Evolutionary conservation across 2,329 filamentous ascomycete species (phyloP).

Genomic region (Cercospora janseana): DNA sequence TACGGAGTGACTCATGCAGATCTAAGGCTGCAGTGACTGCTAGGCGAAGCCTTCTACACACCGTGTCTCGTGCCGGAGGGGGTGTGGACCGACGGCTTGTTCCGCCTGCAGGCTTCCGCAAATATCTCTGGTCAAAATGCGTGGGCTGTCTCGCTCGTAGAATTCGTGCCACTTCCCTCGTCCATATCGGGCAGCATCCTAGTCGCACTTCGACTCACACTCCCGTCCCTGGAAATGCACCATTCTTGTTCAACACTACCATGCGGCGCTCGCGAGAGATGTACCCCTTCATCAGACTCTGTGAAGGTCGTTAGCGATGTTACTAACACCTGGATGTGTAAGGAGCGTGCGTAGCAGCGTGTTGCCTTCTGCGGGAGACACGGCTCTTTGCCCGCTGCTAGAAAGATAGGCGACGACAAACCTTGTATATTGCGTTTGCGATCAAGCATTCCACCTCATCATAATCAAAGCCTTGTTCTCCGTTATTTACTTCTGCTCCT

Average conservation of each 20-base stretch:
- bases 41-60: conserved; percentile 1
- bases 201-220: too few species aligned
- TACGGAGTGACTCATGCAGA: conserved; percentile 8
- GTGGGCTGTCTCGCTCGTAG: too few species aligned
- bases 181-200: too few species aligned
- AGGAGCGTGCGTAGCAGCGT: too few species aligned
- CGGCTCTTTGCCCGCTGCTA: not conserved
- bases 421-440: conserved; percentile 98
- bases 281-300: conserved; percentile 97
- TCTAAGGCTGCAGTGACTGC: not conserved
- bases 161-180: too few species aligned
- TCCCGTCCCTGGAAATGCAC: conserved; percentile 90
- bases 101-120: not conserved
- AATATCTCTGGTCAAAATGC: not conserved
- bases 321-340: too few species aligned
- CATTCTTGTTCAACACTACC: conserved; percentile 86
- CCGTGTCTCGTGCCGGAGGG: not conserved
- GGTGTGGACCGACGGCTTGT: not conserved
- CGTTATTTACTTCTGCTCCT: conserved; percentile 51
- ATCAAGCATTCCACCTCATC: conserved; percentile 96
- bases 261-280: conserved; percentile 87
- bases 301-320: conserved; percentile 18
- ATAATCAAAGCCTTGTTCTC: conserved; percentile 65
- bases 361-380: too few species aligned
- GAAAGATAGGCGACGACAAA: conserved; percentile 42